phyloP scores from a whole-genome alignment of 495 filamentous ascomycete genomes.

The Neurospora intermedia region DNA sequence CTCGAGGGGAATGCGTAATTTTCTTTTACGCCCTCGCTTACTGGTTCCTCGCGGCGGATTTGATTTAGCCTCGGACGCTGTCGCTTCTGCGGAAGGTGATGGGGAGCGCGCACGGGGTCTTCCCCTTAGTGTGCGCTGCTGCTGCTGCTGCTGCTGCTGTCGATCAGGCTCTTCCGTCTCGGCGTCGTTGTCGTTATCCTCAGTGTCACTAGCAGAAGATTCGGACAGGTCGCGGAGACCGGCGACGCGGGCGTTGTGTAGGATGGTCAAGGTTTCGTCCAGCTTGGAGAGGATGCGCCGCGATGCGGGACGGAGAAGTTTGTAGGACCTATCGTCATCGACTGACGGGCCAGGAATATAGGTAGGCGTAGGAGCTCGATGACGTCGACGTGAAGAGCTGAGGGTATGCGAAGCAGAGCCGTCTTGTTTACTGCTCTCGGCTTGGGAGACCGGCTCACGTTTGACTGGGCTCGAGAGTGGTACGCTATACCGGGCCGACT shows the following conservation, averaged over 20 bases:
- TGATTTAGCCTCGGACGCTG: neutral
- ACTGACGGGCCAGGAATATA: conserved; percentile 21
- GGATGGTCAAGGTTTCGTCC: conserved; percentile 52
- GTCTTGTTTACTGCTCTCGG: neutral
- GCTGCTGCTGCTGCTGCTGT: neutral
- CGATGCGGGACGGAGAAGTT: conserved; percentile 50
- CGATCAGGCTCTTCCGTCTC: neutral
- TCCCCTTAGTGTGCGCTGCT: neutral
- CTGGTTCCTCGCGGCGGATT: neutral
- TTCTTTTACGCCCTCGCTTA: conserved; percentile 24
- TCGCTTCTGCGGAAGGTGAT: neutral
- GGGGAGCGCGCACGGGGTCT: neutral
- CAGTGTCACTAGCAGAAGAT: conserved; percentile 23
- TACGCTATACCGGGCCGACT: neutral
- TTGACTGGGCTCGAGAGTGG: neutral
- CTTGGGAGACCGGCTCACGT: neutral
- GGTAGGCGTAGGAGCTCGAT: neutral
- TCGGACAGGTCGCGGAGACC: conserved; percentile 23
- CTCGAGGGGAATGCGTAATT: conserved; percentile 24
- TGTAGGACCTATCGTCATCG: conserved; percentile 49
- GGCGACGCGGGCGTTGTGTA: conserved; percentile 52
- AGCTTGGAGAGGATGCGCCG: conserved; percentile 54
- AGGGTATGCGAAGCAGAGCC: neutral
- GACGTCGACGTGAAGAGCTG: neutral
- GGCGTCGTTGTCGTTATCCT: conserved; percentile 19